Evolutionary conservation across 2,329 filamentous ascomycete genomes (phyloP).

Genomic region (Aspergillus transmontanensis): DNA sequence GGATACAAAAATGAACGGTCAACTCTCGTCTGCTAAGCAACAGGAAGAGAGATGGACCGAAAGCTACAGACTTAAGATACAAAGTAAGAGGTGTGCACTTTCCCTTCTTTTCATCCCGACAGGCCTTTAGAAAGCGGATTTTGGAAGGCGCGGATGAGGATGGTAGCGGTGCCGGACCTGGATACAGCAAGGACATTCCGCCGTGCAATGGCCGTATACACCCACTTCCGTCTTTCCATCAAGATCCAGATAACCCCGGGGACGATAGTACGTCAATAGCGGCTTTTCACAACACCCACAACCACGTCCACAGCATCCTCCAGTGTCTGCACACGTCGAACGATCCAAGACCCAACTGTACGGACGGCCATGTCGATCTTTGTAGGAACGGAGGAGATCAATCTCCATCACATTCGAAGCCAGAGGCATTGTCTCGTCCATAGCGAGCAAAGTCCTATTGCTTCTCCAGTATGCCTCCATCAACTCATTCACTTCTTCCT

Average conservation of each 20-base stretch:
- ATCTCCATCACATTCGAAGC: background rate
- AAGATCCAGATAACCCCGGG: background rate
- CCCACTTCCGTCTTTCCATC: background rate
- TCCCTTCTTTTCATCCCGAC: background rate
- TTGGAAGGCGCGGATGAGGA: background rate
- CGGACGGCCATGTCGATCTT: background rate
- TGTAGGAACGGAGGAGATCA: background rate
- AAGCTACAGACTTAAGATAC: background rate
- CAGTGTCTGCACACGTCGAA: background rate
- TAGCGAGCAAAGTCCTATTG: background rate
- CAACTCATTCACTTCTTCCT: background rate
- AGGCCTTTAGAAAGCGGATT: background rate
- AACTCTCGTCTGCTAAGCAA: too few species aligned
- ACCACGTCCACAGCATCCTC: background rate
- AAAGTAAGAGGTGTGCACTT: background rate
- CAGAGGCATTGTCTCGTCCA: background rate
- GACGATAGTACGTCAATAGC: background rate
- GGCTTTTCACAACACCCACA: background rate
- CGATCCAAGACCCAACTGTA: background rate
- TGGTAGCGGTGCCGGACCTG: background rate
- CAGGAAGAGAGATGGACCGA: background rate
- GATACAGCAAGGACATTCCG: background rate
- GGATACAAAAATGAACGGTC: too few species aligned
- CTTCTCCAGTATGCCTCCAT: background rate
- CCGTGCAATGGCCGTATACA: background rate